Evolutionary conservation across 2,329 filamentous ascomycete genomes (phyloP), one percentile per base, ranked within the genome.

Genomic region (Penicillium sp.): DNA sequence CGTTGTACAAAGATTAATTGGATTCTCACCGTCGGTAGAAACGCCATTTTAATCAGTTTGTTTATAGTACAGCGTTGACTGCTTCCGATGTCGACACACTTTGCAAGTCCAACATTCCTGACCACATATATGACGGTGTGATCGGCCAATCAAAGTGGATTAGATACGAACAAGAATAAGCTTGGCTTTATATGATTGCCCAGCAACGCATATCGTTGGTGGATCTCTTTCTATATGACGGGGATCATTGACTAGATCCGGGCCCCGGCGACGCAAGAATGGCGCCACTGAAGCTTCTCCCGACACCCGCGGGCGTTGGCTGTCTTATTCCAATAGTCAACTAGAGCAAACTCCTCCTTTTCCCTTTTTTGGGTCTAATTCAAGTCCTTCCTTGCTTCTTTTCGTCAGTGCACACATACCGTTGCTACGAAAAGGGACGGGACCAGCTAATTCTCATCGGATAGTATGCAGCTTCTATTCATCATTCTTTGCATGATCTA

Each of bases 221-320:
- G 39, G 44, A 45, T 9, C 41, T n/a, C 18, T 13, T 43, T 24
- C 41, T 9, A 53, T 35, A 50, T 50, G 47, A 53, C 47, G 46
- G 49, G 28, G 42, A 50, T 44, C 38, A 8, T 38, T 40, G 37
- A 24, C 42, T 44, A 50, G 12, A 29, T 32, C 23, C 35, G 4
- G 37, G 10, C 9, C 20, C 35, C 44, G 8, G 6, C 18, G 10
- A 18, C 5, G 23, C 27, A 45, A 29, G 5, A n/a, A 45, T 39
- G 18, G 15, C 25, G 10, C 9, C 15, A 40, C 8, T 12, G 7
- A 27, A 27, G 24, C 38, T 40, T 40, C 38, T 15, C 38, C 4
- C 33, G 33, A 37, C 38, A 18, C 15, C 15, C 15, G 38, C 23
- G 38, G 20, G 20, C 20, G 15, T 13, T 25, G 13, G 9, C 20